Conservation (phyloP, 2,329 filamentous ascomycete genomes). For the Trichophyton benhamiae region DNA sequence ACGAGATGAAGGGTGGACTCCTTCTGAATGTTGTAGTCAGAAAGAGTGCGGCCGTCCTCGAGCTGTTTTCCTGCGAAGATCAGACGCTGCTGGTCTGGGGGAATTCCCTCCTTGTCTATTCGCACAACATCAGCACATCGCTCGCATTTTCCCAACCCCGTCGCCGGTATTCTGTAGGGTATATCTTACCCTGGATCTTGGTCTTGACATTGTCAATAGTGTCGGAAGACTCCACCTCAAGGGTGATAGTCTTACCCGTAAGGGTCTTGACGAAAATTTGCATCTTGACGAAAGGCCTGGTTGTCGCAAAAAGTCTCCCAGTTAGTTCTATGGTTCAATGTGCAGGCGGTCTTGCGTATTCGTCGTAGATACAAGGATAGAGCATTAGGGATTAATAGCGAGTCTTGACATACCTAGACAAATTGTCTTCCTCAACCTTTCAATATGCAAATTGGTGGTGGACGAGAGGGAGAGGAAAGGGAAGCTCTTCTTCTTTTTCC, state of each 20-base stretch:
- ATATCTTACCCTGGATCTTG: constrained; percentile 60
- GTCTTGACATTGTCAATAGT: constrained; percentile 99
- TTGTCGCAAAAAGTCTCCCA: not conserved
- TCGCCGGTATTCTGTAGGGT: too few species aligned
- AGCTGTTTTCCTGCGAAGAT: constrained; percentile 99
- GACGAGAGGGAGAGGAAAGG: constrained; percentile 14
- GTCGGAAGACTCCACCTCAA: constrained; percentile 99
- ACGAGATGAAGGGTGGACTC: constrained; percentile 97
- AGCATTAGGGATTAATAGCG: too few species aligned
- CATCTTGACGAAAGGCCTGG: constrained; percentile 39
- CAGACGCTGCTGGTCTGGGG: constrained; percentile 96
- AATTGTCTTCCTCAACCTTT: constrained; percentile 51
- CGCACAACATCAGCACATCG: constrained; percentile 20
- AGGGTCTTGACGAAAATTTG: constrained; percentile 53
- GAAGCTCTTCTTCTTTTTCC: not conserved
- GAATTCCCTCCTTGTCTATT: constrained; percentile 99
- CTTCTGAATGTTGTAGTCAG: constrained; percentile 99
- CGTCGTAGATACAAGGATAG: not conserved
- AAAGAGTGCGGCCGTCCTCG: constrained; percentile 96
- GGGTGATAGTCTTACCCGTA: constrained; percentile 99
- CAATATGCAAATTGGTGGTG: constrained; percentile 23
- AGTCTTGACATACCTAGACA: constrained; percentile 42
- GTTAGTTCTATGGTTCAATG: not conserved
- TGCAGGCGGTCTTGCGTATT: not conserved
- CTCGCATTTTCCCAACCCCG: too few species aligned